Evolutionary conservation across 305 asterid genomes (phyloP).

Genomic region (Vinca major): DNA sequence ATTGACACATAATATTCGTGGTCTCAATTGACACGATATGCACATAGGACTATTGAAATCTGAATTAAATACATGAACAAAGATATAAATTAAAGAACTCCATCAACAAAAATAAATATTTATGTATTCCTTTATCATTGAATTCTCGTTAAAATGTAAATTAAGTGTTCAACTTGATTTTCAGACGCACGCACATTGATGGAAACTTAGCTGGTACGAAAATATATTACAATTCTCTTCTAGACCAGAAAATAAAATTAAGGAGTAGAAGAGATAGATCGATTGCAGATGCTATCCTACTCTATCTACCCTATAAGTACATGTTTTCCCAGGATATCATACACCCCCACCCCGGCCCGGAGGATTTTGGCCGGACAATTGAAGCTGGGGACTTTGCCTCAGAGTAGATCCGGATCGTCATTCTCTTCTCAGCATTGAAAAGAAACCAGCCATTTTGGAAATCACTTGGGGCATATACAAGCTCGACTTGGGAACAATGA

Average conservation of each 20-base stretch:
- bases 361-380: no score
- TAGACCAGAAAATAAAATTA: not conserved
- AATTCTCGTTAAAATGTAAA: not conserved
- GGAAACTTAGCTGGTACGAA: not conserved
- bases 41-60: no score
- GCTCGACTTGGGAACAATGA: not conserved
- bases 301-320: constrained; percentile 10
- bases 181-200: not conserved
- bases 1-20: no score
- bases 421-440: no score
- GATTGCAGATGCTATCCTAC: constrained; percentile 9
- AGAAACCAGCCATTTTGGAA: no score
- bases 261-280: constrained; percentile 4
- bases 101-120: not conserved
- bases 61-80: no score
- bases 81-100: not conserved
- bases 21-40: no score
- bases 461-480: no score
- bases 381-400: no score
- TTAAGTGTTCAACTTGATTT: not conserved
- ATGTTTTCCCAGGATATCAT: not conserved
- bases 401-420: no score
- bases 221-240: constrained; percentile 16
- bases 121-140: not conserved
- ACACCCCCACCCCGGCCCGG: no score